Base-by-base conservation (phyloP, 2,329 filamentous ascomycete species). In the Sarocladiaceae sp. region DNA sequence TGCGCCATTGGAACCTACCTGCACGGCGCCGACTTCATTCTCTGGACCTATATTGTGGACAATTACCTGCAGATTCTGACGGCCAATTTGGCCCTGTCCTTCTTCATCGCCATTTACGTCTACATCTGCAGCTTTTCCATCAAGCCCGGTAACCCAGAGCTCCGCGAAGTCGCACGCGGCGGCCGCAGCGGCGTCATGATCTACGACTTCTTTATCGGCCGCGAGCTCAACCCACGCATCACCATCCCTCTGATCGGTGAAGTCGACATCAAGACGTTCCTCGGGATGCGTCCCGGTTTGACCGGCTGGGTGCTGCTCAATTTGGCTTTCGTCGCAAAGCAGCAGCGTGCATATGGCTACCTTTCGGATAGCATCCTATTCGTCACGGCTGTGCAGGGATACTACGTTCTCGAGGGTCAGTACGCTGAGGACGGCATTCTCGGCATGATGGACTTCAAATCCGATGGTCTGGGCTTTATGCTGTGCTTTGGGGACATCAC, bases 131-230 rank as follows among this genome's bases (percentile, higher is more conserved):
- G 88, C 60, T 96, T 96, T 72, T 76, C 76, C 22, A 87, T 96
- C 57, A 86, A 86, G 64, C 71, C 82, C 18, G 82, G 82, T 35
- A 90, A 94, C 64, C 71, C 77, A 0, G 77, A 86, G 20, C 69
- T 82, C 54, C 87, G 91, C 36, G 85, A 94, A 64, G 76, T 97
- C 3, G 91, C 91, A 1, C 79, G 79, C 5, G 90, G 90, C 25
- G 91, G 90, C 8, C 81, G 87, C 60, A 85, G 83, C 1, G 91
- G 90, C 50, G 96, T 90, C 66, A 72, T 89, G 55, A 74, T 96
- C 28, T 96, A 97, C 68, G 92, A 97, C 70, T 97, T 90, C 80
- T 96, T 90, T 70, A 96, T 97, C 57, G 92, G 92, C n/a, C 88
- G 92, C 18, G 92, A 96, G 66, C 83, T 96, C 52, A 97, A 96